Evolutionary conservation across 2,329 filamentous ascomycete species (phyloP).

Genomic region (Phoma herbarum): DNA sequence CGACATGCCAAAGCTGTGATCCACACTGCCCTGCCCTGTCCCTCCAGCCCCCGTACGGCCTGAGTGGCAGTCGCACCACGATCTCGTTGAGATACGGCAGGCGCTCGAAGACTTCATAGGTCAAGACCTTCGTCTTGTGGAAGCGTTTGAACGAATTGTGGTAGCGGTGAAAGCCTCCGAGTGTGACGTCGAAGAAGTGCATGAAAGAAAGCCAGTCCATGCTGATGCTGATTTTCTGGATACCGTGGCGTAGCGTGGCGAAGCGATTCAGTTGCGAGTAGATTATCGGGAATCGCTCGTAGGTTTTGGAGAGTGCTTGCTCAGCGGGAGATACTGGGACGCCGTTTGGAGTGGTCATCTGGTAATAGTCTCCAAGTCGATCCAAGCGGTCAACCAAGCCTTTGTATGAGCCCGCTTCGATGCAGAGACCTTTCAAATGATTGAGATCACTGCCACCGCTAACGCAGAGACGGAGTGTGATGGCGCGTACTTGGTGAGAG

Average conservation of each 20-base stretch:
- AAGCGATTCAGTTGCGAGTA: conserved; percentile 37
- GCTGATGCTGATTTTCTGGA: conserved; percentile 33
- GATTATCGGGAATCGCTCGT: conserved; percentile 29
- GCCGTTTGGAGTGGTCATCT: conserved; percentile 24
- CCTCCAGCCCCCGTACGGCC: conserved; percentile 6
- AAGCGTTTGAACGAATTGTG: background rate
- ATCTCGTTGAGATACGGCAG: conserved; percentile 37
- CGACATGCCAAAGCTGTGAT: conserved; percentile 31
- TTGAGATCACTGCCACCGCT: conserved; percentile 18
- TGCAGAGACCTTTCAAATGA: conserved; percentile 19
- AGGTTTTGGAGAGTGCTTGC: conserved; percentile 17
- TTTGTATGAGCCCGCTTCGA: background rate
- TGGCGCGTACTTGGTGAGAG: conserved; percentile 35
- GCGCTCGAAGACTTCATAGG: conserved; percentile 32
- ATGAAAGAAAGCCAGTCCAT: conserved; percentile 33
- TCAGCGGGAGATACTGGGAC: conserved; percentile 18
- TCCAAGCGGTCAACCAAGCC: conserved; percentile 19
- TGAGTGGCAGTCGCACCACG: conserved; percentile 28
- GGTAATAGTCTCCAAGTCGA: conserved; percentile 26
- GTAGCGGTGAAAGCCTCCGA: conserved; percentile 23
- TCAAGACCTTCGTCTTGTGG: background rate
- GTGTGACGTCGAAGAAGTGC: conserved; percentile 41
- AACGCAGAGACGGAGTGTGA: conserved; percentile 35
- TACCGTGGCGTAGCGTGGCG: conserved; percentile 37
- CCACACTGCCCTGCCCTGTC: conserved; percentile 11